These are phyloP conservation scores for Candida khao-thaluensis DNA, from an alignment of 805 yeast genomes.

Conservation along the genomic window DNA sequence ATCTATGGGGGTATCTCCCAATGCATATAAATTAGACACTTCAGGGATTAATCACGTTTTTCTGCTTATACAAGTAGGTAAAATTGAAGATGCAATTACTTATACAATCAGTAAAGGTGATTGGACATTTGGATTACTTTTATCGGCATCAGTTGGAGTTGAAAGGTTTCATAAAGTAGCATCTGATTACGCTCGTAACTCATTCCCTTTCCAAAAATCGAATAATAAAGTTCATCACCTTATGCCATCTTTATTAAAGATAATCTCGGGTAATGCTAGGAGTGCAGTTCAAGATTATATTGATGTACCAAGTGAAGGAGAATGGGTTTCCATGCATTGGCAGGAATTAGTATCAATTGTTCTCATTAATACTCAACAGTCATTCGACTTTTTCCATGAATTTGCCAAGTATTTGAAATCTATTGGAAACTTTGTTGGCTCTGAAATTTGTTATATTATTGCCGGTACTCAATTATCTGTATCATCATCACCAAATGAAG, in stretches of 20 bases:
- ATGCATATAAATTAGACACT: slow-evolving; percentile 43
- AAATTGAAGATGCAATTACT: slow-evolving; percentile 63
- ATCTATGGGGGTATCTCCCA: slow-evolving; percentile 27
- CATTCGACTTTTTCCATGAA: slow-evolving; percentile 44
- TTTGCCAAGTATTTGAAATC: slow-evolving; percentile 48
- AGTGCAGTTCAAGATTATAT: slow-evolving; percentile 51
- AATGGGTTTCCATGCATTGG: slow-evolving; percentile 56
- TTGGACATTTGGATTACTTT: slow-evolving; percentile 74
- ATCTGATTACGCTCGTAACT: slow-evolving; percentile 52
- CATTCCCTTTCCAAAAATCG: slow-evolving; percentile 40
- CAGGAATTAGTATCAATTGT: slow-evolving; percentile 38
- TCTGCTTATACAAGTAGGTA: slow-evolving; percentile 54
- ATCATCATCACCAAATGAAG: slow-evolving; percentile 14
- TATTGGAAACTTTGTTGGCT: slow-evolving; percentile 31
- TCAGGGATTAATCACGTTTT: slow-evolving; percentile 34
- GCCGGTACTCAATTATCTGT: slow-evolving; percentile 40
- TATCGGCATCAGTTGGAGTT: slow-evolving; percentile 65
- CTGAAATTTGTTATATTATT: slow-evolving; percentile 46
- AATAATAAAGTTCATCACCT: slow-evolving; percentile 41
- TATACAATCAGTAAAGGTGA: slow-evolving; percentile 62
- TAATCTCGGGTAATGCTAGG: slow-evolving; percentile 60
- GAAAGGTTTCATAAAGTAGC: slow-evolving; percentile 59
- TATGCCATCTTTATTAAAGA: slow-evolving; percentile 59
- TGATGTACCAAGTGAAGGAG: slow-evolving; percentile 38
- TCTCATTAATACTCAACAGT: slow-evolving; percentile 35